These are phyloP conservation scores for Fusarium armeniacum DNA, from an alignment of 2,329 filamentous ascomycete species.

Conservation along the genomic window DNA sequence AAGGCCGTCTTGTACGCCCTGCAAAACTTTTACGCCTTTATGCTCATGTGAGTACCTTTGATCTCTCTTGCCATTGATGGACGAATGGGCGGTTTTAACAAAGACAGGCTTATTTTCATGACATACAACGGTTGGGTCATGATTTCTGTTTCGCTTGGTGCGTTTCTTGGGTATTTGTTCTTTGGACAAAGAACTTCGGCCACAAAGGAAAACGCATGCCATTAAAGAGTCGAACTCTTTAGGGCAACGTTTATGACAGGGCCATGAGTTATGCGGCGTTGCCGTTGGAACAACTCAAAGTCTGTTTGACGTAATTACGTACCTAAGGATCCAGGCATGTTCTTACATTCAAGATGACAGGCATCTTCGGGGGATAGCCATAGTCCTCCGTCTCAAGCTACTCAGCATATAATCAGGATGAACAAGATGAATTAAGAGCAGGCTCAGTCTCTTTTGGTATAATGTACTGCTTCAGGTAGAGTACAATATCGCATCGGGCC, in stretches of 20 bases:
- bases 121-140: constrained; percentile 99
- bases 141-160: constrained; percentile 88
- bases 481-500: neutral
- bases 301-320: neutral
- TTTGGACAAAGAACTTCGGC: constrained; percentile 80
- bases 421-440: neutral
- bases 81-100: neutral
- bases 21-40: constrained; percentile 99
- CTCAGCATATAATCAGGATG: neutral
- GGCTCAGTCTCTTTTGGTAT: too few relatives aligned
- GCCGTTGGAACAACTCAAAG: constrained; percentile 2
- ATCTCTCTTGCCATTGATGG: neutral
- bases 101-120: constrained; percentile 94
- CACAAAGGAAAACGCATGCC: constrained; percentile 81
- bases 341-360: neutral
- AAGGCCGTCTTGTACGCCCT: constrained; percentile 89
- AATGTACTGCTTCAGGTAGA: neutral
- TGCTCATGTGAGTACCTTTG: constrained; percentile 86
- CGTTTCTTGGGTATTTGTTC: constrained; percentile 86
- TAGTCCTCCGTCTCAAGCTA: neutral
- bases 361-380: neutral
- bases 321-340: neutral
- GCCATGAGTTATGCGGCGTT: neutral
- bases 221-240: constrained; percentile 4
- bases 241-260: neutral